Percentiles rank a stretch among this genome's conserved stretches.
phyloP scores from a whole-genome alignment of 2,329 filamentous ascomycete genomes.

The Paraconiothyrium sp. region DNA sequence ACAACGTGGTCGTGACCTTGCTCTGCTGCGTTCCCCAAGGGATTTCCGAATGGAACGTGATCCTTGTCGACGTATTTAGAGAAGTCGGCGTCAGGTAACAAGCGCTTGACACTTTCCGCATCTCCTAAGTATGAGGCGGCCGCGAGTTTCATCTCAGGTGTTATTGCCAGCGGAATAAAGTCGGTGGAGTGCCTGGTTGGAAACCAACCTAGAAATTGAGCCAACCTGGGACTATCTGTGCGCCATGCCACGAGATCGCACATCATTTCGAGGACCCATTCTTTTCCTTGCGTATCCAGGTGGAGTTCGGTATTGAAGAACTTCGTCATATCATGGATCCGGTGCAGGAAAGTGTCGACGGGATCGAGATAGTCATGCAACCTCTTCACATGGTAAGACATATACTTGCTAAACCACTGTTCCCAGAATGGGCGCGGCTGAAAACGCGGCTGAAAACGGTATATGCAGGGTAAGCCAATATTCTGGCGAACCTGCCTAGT shows the following conservation, averaged over 20 bases:
- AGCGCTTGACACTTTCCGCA: background rate
- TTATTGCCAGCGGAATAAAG: background rate
- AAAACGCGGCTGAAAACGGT: background rate
- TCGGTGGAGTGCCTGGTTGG: background rate
- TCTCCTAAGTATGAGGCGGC: background rate
- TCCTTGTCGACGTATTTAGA: background rate
- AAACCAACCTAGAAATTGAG: background rate
- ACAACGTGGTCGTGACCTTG: background rate
- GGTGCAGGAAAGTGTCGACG: background rate
- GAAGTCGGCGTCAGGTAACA: background rate
- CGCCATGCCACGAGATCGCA: background rate
- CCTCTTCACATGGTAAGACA: background rate
- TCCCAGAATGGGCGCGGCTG: background rate
- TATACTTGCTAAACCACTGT: background rate
- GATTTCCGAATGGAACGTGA: background rate
- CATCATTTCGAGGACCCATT: background rate
- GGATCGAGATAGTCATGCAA: background rate
- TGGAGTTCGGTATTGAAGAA: background rate
- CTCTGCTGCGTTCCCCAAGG: background rate
- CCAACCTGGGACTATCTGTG: background rate
- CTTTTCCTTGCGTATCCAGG: background rate
- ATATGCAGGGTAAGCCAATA: background rate
- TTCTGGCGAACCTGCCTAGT: background rate
- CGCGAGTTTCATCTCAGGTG: background rate
- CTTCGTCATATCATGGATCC: background rate